A percentile compares a stretch with the other conserved stretches of the same genome.
These are phyloP conservation scores for Epichloe amarillans DNA, from an alignment of 2,329 filamentous ascomycete genomes.

Conservation along the genomic window DNA sequence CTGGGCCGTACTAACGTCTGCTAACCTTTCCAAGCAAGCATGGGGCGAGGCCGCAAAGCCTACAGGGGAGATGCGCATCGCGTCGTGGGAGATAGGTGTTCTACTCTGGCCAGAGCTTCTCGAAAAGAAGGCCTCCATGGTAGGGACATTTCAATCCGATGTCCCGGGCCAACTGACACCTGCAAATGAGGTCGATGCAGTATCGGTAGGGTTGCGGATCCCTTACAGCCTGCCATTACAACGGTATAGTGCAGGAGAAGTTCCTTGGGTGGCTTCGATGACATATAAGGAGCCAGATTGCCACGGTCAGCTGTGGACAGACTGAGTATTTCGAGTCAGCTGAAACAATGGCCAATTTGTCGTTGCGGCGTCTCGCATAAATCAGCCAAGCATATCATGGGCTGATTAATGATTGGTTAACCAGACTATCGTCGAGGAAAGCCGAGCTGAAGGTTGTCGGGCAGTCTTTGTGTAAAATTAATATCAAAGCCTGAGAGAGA, in stretches of 20 bases:
- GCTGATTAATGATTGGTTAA: not conserved
- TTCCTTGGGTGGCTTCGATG: conserved; percentile 64
- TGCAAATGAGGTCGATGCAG: conserved; percentile 12
- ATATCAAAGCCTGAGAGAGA: not conserved
- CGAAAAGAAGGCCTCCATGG: conserved; percentile 42
- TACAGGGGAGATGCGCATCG: conserved; percentile 52
- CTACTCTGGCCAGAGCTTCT: conserved; percentile 62
- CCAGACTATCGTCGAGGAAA: not conserved
- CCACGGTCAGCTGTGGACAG: conserved; percentile 29
- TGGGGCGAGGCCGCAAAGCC: conserved; percentile 57
- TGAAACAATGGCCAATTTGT: not conserved
- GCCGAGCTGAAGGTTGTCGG: not conserved
- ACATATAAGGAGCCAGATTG: conserved; percentile 49
- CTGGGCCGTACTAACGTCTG: conserved; percentile 81
- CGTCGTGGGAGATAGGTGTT: conserved; percentile 76
- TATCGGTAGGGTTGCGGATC: conserved; percentile 57
- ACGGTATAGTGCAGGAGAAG: conserved; percentile 47
- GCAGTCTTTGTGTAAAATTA: not conserved
- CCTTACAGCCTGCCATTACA: conserved; percentile 72
- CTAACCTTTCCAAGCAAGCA: conserved; percentile 81
- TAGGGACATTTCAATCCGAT: conserved; percentile 54
- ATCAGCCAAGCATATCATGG: not conserved
- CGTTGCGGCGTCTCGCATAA: not conserved
- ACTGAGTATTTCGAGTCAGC: not conserved
- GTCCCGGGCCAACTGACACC: conserved; percentile 22